These are phyloP conservation scores for Carex sylvatica DNA, from an alignment of 202 grass and related monocot genomes.

Conservation along the genomic window DNA sequence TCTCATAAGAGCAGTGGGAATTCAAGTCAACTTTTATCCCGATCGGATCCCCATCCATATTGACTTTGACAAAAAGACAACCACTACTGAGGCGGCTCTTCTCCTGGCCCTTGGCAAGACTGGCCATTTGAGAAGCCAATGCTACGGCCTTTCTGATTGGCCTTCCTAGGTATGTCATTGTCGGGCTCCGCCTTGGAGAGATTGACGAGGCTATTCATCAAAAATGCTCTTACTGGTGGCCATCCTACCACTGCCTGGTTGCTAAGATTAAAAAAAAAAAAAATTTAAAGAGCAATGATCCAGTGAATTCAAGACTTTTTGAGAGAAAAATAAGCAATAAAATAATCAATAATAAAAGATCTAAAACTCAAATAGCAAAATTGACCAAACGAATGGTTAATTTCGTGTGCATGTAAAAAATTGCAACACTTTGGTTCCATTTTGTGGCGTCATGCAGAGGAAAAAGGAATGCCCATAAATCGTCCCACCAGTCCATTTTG, in stretches of 20 bases:
- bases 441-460: no score
- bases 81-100: neutral
- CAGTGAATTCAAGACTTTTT: neutral
- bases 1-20: conserved; percentile 36
- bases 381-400: no score
- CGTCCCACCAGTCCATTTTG: no score
- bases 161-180: conserved; percentile 12
- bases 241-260: conserved; percentile 46
- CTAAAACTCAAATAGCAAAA: no score
- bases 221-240: conserved; percentile 36
- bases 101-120: neutral
- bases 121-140: neutral
- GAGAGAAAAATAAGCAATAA: no score
- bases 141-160: neutral
- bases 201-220: conserved; percentile 45
- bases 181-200: conserved; percentile 24
- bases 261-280: conserved; percentile 14
- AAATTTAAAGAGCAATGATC: neutral
- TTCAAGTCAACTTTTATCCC: conserved; percentile 44
- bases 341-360: no score
- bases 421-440: no score
- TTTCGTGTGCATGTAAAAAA: no score
- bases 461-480: no score
- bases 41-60: conserved; percentile 51
- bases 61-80: conserved; percentile 36